Base-by-base conservation (phyloP, 352 stramenopile genomes). In the Aphanomyces astaci region DNA sequence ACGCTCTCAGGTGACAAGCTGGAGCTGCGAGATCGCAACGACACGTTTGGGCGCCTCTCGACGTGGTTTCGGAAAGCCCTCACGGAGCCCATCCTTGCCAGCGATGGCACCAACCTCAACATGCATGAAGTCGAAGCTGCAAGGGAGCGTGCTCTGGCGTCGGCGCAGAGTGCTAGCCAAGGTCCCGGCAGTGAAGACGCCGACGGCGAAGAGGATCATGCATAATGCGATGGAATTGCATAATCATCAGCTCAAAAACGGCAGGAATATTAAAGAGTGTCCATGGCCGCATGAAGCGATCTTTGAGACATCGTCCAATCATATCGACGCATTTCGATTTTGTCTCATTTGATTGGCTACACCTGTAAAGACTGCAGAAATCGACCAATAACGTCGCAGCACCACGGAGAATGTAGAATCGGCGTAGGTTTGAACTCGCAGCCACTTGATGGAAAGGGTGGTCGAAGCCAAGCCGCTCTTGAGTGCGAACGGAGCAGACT, bases 61-160 rank as follows among this genome's bases (percentile, higher is more conserved):
- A 94, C 85, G 19, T 91, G 82, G 73, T 95, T 86, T 75, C 83
- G 87, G 43, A 88, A 90, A 77, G 64, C 66, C 0, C 75, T 95
- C 2, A 80, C 77, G 2, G 82, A 95, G 19, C 85, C 87, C 0
- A 82, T 95, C 39, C 82, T 94, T 54, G 84, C 82, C 2, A 90
- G 67, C 52, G 87, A 95, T 66, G 83, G 82, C 59, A 78, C 81
- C 4, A 82, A 90, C 64, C 75, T 95, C 22, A 95, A 95, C 71
- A 87, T 94, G 76, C 82, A 92, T 43, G 87, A 95, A 71, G 83
- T 94, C 28, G 36, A 86, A 17, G 63, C 76, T 15, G 86, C 84
- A 24, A 78, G 86, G 49, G 64, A 82, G 39, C 72, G 53, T 15
- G 31, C 43, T 36, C 48, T 39, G 11, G 27, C 76, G 36, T 64